phyloP scores from a whole-genome alignment of 768 basidiomycete species.

The Pholiota conissans region DNA sequence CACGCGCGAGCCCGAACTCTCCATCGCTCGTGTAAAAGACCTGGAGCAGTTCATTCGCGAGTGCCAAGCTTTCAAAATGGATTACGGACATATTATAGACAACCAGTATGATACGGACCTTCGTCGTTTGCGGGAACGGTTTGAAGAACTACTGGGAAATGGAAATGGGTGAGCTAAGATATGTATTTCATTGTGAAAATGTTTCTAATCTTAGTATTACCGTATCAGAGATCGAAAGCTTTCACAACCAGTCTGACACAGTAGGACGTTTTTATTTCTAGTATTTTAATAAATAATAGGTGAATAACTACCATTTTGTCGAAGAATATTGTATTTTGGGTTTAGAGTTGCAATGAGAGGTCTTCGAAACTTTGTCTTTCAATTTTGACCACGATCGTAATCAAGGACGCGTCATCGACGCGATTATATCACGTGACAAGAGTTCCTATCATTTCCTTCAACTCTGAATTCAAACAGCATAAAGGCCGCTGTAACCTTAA shows the following conservation, averaged over 20 bases:
- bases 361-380: too few species aligned
- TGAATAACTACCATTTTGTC: too few species aligned
- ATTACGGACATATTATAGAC: slow-evolving; percentile 45
- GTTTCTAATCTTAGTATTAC: background rate
- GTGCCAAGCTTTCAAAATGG: slow-evolving; percentile 54
- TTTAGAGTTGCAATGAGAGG: too few species aligned
- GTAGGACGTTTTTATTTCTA: background rate
- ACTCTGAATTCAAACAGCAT: background rate
- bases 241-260: slow-evolving; percentile 7
- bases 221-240: slow-evolving; percentile 11
- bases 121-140: slow-evolving; percentile 16
- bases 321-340: too few species aligned
- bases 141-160: slow-evolving; percentile 32
- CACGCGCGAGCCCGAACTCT: slow-evolving; percentile 70
- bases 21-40: slow-evolving; percentile 53
- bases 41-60: slow-evolving; percentile 71
- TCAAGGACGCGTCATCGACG: too few species aligned
- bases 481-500: background rate
- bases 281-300: background rate
- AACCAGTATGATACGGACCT: slow-evolving; percentile 34
- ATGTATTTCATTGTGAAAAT: background rate
- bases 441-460: background rate
- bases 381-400: too few species aligned
- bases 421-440: background rate
- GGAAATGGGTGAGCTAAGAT: slow-evolving; percentile 20